Conservation (phyloP, 441 rosid species). For the Raphanus hybrid region DNA sequence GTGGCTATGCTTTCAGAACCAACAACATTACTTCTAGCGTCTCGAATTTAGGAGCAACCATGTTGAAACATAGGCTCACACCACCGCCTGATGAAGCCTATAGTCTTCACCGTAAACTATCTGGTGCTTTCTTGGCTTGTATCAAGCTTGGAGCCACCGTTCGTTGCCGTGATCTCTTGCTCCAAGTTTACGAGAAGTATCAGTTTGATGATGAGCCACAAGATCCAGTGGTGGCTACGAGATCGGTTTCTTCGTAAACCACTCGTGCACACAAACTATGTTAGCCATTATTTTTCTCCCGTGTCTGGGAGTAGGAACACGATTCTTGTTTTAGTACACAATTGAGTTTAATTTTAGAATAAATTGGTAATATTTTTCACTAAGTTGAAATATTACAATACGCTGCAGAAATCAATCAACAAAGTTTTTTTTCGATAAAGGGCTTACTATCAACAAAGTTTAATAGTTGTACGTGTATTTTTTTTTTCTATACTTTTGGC, state of each 20-base stretch:
- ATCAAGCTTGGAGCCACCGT: constrained; percentile 92
- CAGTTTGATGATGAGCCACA: constrained; percentile 60
- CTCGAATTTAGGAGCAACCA: constrained; percentile 79
- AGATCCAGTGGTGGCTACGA: constrained; percentile 43
- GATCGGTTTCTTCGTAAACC: constrained; percentile 45
- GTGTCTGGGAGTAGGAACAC: constrained; percentile 18
- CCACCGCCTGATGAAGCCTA: constrained; percentile 96
- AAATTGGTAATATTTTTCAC: not conserved
- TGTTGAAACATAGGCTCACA: constrained; percentile 92
- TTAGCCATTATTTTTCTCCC: not conserved
- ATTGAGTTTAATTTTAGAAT: constrained; percentile 3
- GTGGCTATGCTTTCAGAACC: constrained; percentile 76
- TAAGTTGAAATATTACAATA: constrained; percentile 36
- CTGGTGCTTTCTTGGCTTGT: constrained; percentile 93
- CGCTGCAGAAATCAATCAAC: constrained; percentile 18
- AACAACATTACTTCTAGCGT: constrained; percentile 76
- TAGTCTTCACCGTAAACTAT: constrained; percentile 92
- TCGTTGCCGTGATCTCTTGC: constrained; percentile 75
- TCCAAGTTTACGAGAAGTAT: constrained; percentile 57
- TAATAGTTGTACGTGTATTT: not conserved
- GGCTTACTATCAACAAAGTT: not conserved
- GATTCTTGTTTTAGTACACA: constrained; percentile 26
- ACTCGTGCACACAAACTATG: not conserved
- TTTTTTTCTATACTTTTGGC: constrained; percentile 2
- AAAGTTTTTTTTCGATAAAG: too few relatives aligned